Evolutionary conservation across 1,284 basidiomycete genomes (phyloP).

Genomic region (Flammula alnicola): DNA sequence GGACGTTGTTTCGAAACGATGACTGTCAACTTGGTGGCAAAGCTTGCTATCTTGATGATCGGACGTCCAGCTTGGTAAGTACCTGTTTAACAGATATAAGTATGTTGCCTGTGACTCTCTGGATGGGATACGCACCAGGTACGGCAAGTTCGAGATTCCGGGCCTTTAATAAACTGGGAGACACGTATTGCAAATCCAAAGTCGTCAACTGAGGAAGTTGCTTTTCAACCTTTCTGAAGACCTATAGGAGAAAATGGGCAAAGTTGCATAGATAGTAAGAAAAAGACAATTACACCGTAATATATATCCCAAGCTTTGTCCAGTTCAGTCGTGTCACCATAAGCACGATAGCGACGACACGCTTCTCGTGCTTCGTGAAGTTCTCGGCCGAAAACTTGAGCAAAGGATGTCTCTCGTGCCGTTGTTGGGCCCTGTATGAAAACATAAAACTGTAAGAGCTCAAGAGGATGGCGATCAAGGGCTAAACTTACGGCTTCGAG

Average conservation of each 20-base stretch:
- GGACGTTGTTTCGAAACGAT: conserved; percentile 99
- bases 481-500: conserved; percentile 77
- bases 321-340: conserved; percentile 88
- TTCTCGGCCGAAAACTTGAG: conserved; percentile 94
- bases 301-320: conserved; percentile 99
- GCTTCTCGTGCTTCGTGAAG: conserved; percentile 94
- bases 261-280: neutral
- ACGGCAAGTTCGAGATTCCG: conserved; percentile 93
- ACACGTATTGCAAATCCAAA: conserved; percentile 97
- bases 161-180: conserved; percentile 89
- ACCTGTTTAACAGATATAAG: conserved; percentile 48
- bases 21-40: conserved; percentile 87
- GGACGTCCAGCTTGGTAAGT: conserved; percentile 93
- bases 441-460: neutral
- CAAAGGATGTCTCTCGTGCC: conserved; percentile 93
- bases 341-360: conserved; percentile 84
- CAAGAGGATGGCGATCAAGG: neutral
- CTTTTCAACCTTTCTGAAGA: conserved; percentile 97
- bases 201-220: conserved; percentile 90
- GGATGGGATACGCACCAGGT: conserved; percentile 63
- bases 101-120: neutral
- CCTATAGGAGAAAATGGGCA: conserved; percentile 47
- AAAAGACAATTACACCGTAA: conserved; percentile 65
- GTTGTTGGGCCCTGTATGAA: conserved; percentile 84
- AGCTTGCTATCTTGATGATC: conserved; percentile 84